These are phyloP conservation scores for Lecanosticta acicola DNA, from an alignment of 2,329 filamentous ascomycete species.

Conservation along the genomic window DNA sequence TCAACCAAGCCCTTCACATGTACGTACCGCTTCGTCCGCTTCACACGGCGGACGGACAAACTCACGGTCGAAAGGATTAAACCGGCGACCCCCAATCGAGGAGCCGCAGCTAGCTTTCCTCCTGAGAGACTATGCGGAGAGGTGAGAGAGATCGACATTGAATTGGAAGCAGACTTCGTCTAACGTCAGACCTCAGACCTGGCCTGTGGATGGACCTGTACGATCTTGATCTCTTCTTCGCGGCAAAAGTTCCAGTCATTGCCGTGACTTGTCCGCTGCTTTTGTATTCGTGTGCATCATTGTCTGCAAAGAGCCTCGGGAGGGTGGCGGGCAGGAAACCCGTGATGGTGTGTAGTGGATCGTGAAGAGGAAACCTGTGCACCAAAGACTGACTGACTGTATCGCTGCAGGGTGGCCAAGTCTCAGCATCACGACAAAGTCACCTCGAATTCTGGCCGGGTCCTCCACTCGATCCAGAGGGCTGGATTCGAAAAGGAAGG, in stretches of 20 bases:
- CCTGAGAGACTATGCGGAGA: constrained; percentile 54
- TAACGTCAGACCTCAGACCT: constrained; percentile 32
- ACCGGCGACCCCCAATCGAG: constrained; percentile 23
- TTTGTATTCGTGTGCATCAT: constrained; percentile 53
- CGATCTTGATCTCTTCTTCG: constrained; percentile 55
- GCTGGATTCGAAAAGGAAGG: constrained; percentile 54
- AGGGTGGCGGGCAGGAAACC: constrained; percentile 50
- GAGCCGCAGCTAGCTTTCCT: constrained; percentile 46
- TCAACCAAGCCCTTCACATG: constrained; percentile 20
- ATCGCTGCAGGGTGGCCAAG: constrained; percentile 37
- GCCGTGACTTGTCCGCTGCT: constrained; percentile 47
- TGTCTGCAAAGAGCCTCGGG: constrained; percentile 56
- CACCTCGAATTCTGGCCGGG: constrained; percentile 48
- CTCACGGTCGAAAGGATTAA: constrained; percentile 28
- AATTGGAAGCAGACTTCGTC: not conserved
- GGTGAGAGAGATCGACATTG: constrained; percentile 9
- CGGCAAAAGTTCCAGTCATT: constrained; percentile 54
- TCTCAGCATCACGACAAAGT: constrained; percentile 9
- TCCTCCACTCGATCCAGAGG: constrained; percentile 32
- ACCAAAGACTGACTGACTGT: constrained; percentile 20
- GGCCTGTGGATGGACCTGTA: constrained; percentile 57
- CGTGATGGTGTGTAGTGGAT: constrained; percentile 35
- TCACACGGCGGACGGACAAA: constrained; percentile 22
- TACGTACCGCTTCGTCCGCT: constrained; percentile 28
- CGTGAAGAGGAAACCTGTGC: too few relatives aligned